Base-by-base conservation (phyloP, 805 yeast species). In the Saturnispora galanensis region DNA sequence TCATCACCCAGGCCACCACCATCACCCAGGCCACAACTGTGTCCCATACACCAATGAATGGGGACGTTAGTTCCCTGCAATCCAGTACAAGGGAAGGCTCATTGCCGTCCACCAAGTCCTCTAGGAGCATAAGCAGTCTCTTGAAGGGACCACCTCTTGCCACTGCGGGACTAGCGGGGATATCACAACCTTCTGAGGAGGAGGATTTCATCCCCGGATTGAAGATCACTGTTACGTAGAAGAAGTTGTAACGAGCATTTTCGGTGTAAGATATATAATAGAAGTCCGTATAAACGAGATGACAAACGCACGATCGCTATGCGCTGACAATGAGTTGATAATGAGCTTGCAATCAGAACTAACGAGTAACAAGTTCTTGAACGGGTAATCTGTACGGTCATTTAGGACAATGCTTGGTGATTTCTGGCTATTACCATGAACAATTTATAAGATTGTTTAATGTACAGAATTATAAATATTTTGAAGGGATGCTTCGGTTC, bases 1-100 rank as follows among this genome's bases (percentile, higher is more conserved):
- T 62, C 6, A 61, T 63, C 2, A 62, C 67, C 2, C 64, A 59
- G 35, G 63, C 67, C 12, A 63, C 67, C 1, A 63, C 67, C 2
- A 61, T 64, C 0, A 52, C 58, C 1, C 52, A 55, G 13, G 50
- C 63, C 8, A 51, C 59, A 2, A 56, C 46, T 17, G 54, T 56
- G 10, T 40, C 53, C 15, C 37, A 16, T 34, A 31, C 17, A 13
- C 31, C 34, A 2, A 35, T 43, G 11, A 38, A 37, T 16, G 38
- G 38, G 16, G 41, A 28, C 10, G 18, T 42, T 3, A 15, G 11
- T 32, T 13, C 46, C 4, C 32, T 33, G 16, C 42, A 48, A 1
- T 12, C 32, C 12, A 39, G 43, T 28, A 30, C 38, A 17, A 11
- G 21, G 41, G 41, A 16, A 30, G 37, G 31, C 16, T 41, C 43